These are phyloP conservation scores for Ichthyophthirius multifiliis DNA, from an alignment of 169 alveolate species.

Conservation along the genomic window DNA sequence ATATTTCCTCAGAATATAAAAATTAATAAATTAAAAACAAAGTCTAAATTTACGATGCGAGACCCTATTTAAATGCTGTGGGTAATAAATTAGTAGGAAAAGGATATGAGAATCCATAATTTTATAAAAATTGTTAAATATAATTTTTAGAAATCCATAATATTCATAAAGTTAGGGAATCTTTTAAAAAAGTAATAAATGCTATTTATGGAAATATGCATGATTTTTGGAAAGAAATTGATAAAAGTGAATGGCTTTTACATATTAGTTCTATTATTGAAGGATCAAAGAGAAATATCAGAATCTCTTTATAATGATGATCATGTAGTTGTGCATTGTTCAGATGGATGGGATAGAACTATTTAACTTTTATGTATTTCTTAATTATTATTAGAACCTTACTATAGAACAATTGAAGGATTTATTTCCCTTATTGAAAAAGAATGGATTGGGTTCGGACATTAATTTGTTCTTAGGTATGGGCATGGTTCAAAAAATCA, in stretches of 20 bases:
- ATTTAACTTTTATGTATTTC: conserved; percentile 80
- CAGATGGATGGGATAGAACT: conserved; percentile 94
- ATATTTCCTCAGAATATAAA: conserved; percentile 31
- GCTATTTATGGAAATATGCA: conserved; percentile 20
- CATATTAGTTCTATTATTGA: conserved; percentile 18
- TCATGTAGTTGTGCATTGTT: conserved; percentile 81
- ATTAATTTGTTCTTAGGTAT: conserved; percentile 79
- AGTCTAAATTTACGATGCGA: conserved; percentile 75
- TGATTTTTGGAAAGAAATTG: conserved; percentile 10
- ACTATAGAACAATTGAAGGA: conserved; percentile 85
- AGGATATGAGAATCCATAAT: conserved; percentile 71
- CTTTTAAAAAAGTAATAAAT: conserved; percentile 53
- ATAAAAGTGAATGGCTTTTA: conserved; percentile 24
- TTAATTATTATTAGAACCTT: conserved; percentile 82
- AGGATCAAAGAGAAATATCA: conserved; percentile 20
- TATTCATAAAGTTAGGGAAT: conserved; percentile 80
- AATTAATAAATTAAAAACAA: conserved; percentile 4
- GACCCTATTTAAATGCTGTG: conserved; percentile 73
- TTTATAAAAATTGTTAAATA: conserved; percentile 56
- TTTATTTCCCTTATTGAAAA: conserved; percentile 81
- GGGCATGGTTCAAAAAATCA: conserved; percentile 66
- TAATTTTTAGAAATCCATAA: conserved; percentile 77
- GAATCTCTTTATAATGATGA: not conserved
- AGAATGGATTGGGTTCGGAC: conserved; percentile 88
- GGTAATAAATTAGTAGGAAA: conserved; percentile 69